Conservation (phyloP, 106 monocot species). For the Narthecium ossifragum region DNA sequence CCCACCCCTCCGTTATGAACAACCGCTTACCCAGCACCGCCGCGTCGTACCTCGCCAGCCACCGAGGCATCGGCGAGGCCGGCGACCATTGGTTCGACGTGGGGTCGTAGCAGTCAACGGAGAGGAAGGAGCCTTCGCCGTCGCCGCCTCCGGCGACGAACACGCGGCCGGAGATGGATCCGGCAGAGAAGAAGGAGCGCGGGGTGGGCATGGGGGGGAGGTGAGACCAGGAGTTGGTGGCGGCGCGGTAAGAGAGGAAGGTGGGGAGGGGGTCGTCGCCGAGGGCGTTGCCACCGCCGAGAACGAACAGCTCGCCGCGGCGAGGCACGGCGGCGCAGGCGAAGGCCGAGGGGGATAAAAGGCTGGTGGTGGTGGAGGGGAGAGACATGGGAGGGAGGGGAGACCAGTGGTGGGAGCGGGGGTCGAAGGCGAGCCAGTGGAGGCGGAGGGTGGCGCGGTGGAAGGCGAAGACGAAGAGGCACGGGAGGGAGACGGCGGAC, state of each 20-base stretch:
- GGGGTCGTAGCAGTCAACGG: slow-evolving; percentile 44
- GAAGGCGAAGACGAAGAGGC: slow-evolving; percentile 54
- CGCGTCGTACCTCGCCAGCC: slow-evolving; percentile 50
- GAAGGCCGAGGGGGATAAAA: slow-evolving; percentile 26
- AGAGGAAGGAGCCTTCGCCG: slow-evolving; percentile 10
- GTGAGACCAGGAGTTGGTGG: slow-evolving; percentile 44
- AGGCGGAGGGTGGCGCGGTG: slow-evolving; percentile 33
- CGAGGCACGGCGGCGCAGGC: slow-evolving; percentile 27
- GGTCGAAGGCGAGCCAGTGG: slow-evolving; percentile 59
- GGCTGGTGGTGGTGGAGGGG: slow-evolving; percentile 6
- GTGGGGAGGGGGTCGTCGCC: slow-evolving; percentile 18
- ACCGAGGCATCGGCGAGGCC: slow-evolving; percentile 17
- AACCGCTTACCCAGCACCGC: slow-evolving; percentile 43
- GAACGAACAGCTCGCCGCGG: slow-evolving; percentile 37
- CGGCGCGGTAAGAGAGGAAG: slow-evolving; percentile 23
- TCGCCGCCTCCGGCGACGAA: slow-evolving; percentile 28
- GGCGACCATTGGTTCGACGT: slow-evolving; percentile 26
- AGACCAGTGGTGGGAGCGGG: slow-evolving; percentile 33
- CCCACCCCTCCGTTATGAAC: slow-evolving; percentile 74
- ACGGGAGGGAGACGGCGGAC: slow-evolving; percentile 20
- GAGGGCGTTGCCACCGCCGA: slow-evolving; percentile 33
- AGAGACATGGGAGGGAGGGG: slow-evolving; percentile 37
- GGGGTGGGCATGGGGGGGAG: slow-evolving; percentile 31
- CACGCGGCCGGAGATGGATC: slow-evolving; percentile 22
- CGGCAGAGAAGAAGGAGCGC: slow-evolving; percentile 39